Base-by-base conservation (phyloP, 805 yeast species). In the Monosporozyma aquatica region DNA sequence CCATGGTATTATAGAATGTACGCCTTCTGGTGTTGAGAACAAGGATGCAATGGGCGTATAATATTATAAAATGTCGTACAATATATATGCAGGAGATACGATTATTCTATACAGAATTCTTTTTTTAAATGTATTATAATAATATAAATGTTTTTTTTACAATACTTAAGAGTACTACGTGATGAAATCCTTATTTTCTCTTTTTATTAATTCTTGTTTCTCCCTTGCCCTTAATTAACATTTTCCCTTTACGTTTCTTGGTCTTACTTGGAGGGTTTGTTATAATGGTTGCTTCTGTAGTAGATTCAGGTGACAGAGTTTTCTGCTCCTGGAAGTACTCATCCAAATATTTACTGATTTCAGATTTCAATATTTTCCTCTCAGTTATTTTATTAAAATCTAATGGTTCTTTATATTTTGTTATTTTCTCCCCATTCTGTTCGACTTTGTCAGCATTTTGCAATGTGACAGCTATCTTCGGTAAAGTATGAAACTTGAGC, bases 401-500 rank as follows among this genome's bases (percentile, higher is more conserved):
- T 14, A 57, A 32, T 5, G 40, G 40, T 2, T 30, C 70, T 37
- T 80, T 64, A 3, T 70, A 65, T n/a, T n/a, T n/a, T 40, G 82
- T 56, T 0, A 95, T n/a, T 3, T 21, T 85, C 8, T 56, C 51
- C 0, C 74, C 69, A 29, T 58, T 62, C 40, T 77, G 81, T 9
- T 71, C 74, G 45, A 71, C 68, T 61, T 13, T 75, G 11, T 13
- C 20, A 6, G 18, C 10, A 8, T 75, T 49, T 87, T 81, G 38
- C 71, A 32, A 32, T 18, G 18, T 11, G 3, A 3, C 5, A 15
- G 21, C 77, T 11, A 87, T 68, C 2, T 80, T 76, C 39, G 79
- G 86, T 6, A 85, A 81, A 14, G 85, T 68, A 2, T 71, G 68
- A 55, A 89, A 90, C 47, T 83, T 85, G 43, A 80, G 79, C 98